Base-by-base conservation (phyloP, 2,329 filamentous ascomycete species). In the Scedosporium minutisporum region DNA sequence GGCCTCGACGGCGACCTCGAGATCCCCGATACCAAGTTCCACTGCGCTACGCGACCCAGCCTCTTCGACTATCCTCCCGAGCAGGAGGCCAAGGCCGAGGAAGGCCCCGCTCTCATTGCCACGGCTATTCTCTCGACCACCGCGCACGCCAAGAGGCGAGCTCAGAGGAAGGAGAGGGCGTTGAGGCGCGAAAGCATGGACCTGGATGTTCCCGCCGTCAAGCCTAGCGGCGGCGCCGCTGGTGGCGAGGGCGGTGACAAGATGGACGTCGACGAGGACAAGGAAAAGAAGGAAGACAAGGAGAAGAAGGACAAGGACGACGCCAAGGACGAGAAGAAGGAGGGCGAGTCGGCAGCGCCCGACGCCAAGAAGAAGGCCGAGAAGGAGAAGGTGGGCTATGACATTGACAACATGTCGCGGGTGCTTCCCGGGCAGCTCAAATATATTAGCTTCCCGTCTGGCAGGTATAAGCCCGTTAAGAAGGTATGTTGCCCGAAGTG, bases 11-110 rank as follows among this genome's bases (percentile, higher is more conserved):
- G 96, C 71, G 91, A 97, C 71, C 83, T 99, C 14, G 91, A 97
- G 70, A 91, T 96, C 62, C 92, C 96, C 21, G 88, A 87, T 72
- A 93, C 97, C 84, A 96, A 96, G 74, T 96, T 97, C 80, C 87
- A 96, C 82, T 96, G 91, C 77, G 93, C 95, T 68, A 96, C 93
- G 10, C 87, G 92, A 64, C 93, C 93, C 61, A 97, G 93, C 74
- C 84, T 97, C 68, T 99, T 99, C 71, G 95, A 99, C 76, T 99
- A 99, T 71, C 95, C 95, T 41, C 96, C 95, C 1, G 93, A 97
- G 76, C 91, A 96, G 69, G 93, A 97, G 73, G 88, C 96, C 71
- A 97, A 97, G 82, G 78, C 90, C 0, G 93, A 97, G 71, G 93
- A 97, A 73, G 91, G 91, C 0, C 93, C 93, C 0, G 91, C 96